phyloP scores from a whole-genome alignment of 2,329 filamentous ascomycete genomes.

The Pezicula neosporulosa region DNA sequence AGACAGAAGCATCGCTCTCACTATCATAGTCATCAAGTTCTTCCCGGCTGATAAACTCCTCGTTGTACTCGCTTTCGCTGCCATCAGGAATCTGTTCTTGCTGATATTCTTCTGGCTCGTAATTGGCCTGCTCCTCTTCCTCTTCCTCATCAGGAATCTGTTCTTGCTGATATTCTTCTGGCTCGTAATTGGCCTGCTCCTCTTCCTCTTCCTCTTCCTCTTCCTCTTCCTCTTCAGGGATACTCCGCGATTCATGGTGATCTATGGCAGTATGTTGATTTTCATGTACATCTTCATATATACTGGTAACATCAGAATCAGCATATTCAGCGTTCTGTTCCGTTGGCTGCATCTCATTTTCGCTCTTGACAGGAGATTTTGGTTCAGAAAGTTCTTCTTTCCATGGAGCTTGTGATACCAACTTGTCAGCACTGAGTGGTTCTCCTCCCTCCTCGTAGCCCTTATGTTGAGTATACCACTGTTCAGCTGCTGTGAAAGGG shows the following conservation, averaged over 20 bases:
- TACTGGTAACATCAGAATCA: conserved; percentile 21
- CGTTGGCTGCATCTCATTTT: not conserved
- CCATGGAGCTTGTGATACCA: conserved; percentile 18
- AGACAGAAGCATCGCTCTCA: conserved; percentile 61
- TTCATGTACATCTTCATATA: conserved; percentile 26
- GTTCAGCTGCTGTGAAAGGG: conserved; percentile 34
- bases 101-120: conserved; percentile 11
- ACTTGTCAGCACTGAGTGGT: conserved; percentile 21
- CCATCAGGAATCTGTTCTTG: conserved; percentile 27
- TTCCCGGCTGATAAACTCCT: conserved; percentile 26
- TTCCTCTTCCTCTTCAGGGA: conserved; percentile 3
- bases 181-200: conserved; percentile 8
- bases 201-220: too few relatives aligned
- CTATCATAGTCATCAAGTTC: conserved; percentile 42
- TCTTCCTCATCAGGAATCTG: conserved; percentile 28
- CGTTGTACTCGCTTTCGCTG: conserved; percentile 34
- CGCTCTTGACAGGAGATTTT: not conserved
- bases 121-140: conserved; percentile 7
- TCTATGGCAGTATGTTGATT: conserved; percentile 5
- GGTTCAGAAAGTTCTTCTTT: conserved; percentile 11
- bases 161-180: conserved; percentile 9
- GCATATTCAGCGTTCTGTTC: conserved; percentile 13
- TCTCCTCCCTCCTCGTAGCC: conserved; percentile 15
- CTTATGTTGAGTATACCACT: conserved; percentile 26
- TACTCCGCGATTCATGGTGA: conserved; percentile 5